phyloP scores from a whole-genome alignment of 2,329 filamentous ascomycete genomes.

The Botrytis fabae region DNA sequence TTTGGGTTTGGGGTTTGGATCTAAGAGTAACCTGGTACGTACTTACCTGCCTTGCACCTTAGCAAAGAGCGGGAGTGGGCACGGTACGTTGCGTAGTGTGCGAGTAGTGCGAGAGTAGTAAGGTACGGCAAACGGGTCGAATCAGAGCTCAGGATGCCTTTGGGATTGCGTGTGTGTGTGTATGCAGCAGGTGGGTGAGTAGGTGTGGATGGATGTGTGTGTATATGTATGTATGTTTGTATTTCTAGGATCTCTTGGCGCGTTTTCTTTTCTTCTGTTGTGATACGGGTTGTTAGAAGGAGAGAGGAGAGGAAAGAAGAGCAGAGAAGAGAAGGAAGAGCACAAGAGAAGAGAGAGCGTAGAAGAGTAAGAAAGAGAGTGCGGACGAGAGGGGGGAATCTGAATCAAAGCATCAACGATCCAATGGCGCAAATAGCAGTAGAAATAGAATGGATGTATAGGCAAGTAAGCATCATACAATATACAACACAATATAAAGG shows the following conservation, averaged over 20 bases:
- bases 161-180: neutral
- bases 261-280: slow-evolving; percentile 8
- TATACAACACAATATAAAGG: neutral
- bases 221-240: neutral
- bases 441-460: neutral
- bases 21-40: neutral
- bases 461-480: neutral
- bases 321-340: neutral
- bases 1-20: neutral
- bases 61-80: slow-evolving; percentile 7
- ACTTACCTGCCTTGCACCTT: neutral
- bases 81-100: slow-evolving; percentile 11
- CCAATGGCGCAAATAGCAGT: neutral
- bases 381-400: neutral
- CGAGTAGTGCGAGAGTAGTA: slow-evolving; percentile 4
- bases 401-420: neutral
- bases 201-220: neutral
- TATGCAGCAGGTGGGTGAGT: neutral
- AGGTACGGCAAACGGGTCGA: slow-evolving; percentile 3
- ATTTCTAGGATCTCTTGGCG: neutral
- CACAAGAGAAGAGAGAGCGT: neutral
- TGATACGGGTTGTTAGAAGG: slow-evolving; percentile 2
- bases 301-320: neutral
- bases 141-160: neutral
- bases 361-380: neutral